phyloP scores from a whole-genome alignment of 2,329 filamentous ascomycete genomes.

The Ceratocystis colombiana region DNA sequence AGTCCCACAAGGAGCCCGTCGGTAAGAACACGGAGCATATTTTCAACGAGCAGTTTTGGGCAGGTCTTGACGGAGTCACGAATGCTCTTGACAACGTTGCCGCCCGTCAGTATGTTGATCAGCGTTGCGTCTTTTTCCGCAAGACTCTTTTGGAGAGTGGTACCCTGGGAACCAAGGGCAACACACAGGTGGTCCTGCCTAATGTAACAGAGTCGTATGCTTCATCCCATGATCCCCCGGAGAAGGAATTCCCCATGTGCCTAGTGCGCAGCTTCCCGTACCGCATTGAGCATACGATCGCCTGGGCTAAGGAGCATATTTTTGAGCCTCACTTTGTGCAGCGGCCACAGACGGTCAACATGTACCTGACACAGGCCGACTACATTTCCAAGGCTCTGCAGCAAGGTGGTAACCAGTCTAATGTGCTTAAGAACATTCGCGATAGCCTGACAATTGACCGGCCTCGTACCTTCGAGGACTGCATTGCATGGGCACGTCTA shows the following conservation, averaged over 20 bases:
- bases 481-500: conserved; percentile 86
- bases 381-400: conserved; percentile 81
- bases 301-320: conserved; percentile 82
- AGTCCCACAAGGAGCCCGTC: conserved; percentile 77
- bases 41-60: conserved; percentile 93
- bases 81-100: conserved; percentile 98
- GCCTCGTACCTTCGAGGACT: conserved; percentile 87
- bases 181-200: conserved; percentile 91
- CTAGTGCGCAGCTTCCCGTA: conserved; percentile 96
- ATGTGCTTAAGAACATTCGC: conserved; percentile 78
- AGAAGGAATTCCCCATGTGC: conserved; percentile 99
- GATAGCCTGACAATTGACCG: conserved; percentile 89
- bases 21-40: conserved; percentile 84
- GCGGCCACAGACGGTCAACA: conserved; percentile 84
- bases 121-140: conserved; percentile 94
- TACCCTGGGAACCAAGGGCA: conserved; percentile 97
- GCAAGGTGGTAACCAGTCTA: conserved; percentile 90
- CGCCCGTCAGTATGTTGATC: conserved; percentile 89
- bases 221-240: conserved; percentile 84
- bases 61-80: conserved; percentile 75
- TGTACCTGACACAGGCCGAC: conserved; percentile 84
- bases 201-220: conserved; percentile 93
- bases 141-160: conserved; percentile 94
- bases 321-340: conserved; percentile 93
- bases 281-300: conserved; percentile 96